These are phyloP conservation scores for Chrysanthemum lavandulifolium DNA, from an alignment of 129 eudicot species.

Conservation along the genomic window DNA sequence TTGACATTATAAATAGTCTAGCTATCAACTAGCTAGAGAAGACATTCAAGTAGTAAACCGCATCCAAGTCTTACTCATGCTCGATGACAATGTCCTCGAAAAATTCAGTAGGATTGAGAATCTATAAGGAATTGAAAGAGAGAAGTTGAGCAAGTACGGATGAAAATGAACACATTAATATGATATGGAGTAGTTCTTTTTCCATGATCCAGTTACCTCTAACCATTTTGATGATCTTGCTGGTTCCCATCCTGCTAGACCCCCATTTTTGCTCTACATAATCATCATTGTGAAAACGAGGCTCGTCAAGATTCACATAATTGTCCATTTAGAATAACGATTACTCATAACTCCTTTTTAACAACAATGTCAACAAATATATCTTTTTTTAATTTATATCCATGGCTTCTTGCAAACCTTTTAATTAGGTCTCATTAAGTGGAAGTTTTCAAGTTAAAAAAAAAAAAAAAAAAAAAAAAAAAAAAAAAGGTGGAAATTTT, in stretches of 20 bases:
- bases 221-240: constrained; percentile 57
- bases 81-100: constrained; percentile 82
- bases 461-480: too few relatives aligned
- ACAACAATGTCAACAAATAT: too few relatives aligned
- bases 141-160: constrained; percentile 29
- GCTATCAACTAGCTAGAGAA: neutral
- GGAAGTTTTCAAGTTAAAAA: too few relatives aligned
- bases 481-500: neutral
- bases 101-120: constrained; percentile 87
- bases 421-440: too few relatives aligned
- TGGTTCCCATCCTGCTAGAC: constrained; percentile 80
- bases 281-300: neutral
- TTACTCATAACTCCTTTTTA: too few relatives aligned
- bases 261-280: constrained; percentile 78
- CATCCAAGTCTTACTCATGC: constrained; percentile 50
- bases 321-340: too few relatives aligned
- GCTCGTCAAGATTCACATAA: neutral
- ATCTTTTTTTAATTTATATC: neutral
- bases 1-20: neutral
- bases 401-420: neutral
- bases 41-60: neutral
- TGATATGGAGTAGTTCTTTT: neutral
- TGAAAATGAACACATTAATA: constrained; percentile 17
- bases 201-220: constrained; percentile 40
- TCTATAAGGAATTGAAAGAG: constrained; percentile 36